Base-by-base conservation (phyloP, 2,329 filamentous ascomycete species). In the Xylaria sp. region DNA sequence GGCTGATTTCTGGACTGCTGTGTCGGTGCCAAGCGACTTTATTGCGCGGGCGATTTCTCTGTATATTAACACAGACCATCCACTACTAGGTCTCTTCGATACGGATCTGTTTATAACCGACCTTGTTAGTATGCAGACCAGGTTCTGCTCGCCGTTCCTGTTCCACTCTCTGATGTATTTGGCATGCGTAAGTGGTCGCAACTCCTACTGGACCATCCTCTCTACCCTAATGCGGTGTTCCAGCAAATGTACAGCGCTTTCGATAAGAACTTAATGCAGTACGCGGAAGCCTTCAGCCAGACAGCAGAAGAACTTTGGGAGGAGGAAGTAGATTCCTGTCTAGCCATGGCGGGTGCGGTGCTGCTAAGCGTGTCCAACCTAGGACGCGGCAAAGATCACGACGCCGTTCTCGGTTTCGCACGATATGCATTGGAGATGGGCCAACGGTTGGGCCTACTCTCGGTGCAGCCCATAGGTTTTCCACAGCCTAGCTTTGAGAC, bases 11-110 rank as follows among this genome's bases (percentile, higher is more conserved):
- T 51, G 48, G 48, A 9, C 24, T 27, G 48, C 30, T 8, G 48
- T 51, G 11, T 19, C 1, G 1, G 48, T 51, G 21, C 19, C 48
- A 51, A 51, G 8, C 30, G 48, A 51, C 19, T 51, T 51, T 51
- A 30, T 17, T 30, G 48, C 48, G 19, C 19, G 48, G 21, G 24
- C 24, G 21, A 51, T 51, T 27, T 51, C 48, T 51, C 21, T 51
- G n/a, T 51, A 51, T 17, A 30, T 51, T 3, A 21, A 51, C 9
- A 51, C 48, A 51, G 48, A 51, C 24, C 48, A 51, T 30, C 48
- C 48, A 24, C 48, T 51, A 2, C 14, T 51, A 8, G 48, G 48
- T 27, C 48, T 51, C 24, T 51, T 51, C 48, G 24, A 51, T 17
- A 24, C 48, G 21, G 21, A 30, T 27, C 21, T 51, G 7, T 30